These are phyloP conservation scores for Penicillium atrosanguineum DNA, from an alignment of 495 filamentous ascomycete genomes.

Conservation along the genomic window DNA sequence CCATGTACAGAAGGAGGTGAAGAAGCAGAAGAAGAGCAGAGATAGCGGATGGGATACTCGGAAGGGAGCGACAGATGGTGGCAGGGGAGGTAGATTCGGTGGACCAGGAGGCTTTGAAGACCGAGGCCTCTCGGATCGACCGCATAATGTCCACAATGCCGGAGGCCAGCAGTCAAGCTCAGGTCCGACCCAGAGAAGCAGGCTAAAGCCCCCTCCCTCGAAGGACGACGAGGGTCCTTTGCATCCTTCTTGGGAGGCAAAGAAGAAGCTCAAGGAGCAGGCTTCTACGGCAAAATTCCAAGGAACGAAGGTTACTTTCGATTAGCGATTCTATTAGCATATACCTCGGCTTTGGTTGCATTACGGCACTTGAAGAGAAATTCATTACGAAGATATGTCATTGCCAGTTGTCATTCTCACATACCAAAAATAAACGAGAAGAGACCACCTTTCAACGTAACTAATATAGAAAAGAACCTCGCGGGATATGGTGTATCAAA, in stretches of 20 bases:
- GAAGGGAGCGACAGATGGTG: slow-evolving; percentile 39
- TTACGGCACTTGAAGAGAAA: neutral
- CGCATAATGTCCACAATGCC: slow-evolving; percentile 8
- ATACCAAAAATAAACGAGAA: neutral
- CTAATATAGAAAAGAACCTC: neutral
- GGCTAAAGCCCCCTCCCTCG: slow-evolving; percentile 38
- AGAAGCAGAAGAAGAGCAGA: slow-evolving; percentile 27
- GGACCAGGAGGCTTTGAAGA: slow-evolving; percentile 6
- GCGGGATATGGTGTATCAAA: slow-evolving; percentile 12
- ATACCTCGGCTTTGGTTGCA: slow-evolving; percentile 1
- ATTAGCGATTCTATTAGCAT: slow-evolving; percentile 44
- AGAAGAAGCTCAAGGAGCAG: slow-evolving; percentile 77
- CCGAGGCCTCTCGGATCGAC: neutral
- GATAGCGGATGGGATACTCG: slow-evolving; percentile 51
- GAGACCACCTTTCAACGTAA: neutral
- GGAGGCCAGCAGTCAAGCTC: neutral
- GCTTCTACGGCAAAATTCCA: slow-evolving; percentile 59
- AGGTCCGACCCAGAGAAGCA: slow-evolving; percentile 13
- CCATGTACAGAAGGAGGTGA: slow-evolving; percentile 53
- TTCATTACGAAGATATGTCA: neutral
- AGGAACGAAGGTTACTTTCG: slow-evolving; percentile 91
- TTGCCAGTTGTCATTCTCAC: neutral
- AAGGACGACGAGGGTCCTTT: slow-evolving; percentile 63
- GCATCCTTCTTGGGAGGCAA: slow-evolving; percentile 94
- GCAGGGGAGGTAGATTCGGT: slow-evolving; percentile 17